Evolutionary conservation across 83 land plant genomes (phyloP), one percentile per base, ranked within the genome.

Genomic region (Isoetes engelmannii): DNA sequence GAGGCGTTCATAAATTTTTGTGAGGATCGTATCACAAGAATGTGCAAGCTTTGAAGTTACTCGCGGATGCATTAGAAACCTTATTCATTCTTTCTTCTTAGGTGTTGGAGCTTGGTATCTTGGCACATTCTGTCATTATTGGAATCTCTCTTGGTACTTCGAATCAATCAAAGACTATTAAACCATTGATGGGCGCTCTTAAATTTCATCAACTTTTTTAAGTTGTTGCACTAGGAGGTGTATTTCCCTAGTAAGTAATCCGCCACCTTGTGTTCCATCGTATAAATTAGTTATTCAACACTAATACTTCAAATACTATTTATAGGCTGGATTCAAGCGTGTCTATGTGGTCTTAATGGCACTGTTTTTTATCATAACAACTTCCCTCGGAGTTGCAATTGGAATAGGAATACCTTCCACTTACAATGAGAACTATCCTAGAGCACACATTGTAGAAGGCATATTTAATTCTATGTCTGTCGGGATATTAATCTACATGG

Each of bases 401-500:
- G 89, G 89, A 6, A 84, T 86, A 79, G 48, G 71, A 4, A 47
- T 86, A 7, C 81, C 77, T 47, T 56, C 48, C 10, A 82, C 83
- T 3, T 86, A 79, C 64, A 80, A 80, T 41, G 83, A 79, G 19
- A 84, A 75, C 61, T 82, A 66, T 63, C 74, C 80, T 4, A 74
- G 75, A 47, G 85, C 85, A 7, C 60, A 84, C 50, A 77, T 86
- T 17, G 8, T 71, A 8, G 87, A 84, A 47, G 89, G 89, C 0
- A 5, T 86, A 20, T 59, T 86, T 58, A 82, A 84, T 1, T 76
- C 89, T 0, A 45, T 82, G 3, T 86, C 89, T 7, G 77, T 87
- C 0, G 89, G 89, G 4, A 72, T 86, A 4, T 79, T 86, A 5
- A 76, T 86, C 7, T 86, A 86, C 72, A 84, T 84, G 89, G 85